phyloP scores from a whole-genome alignment of 2,329 filamentous ascomycete species.

The Chrysoporthe puriensis region DNA sequence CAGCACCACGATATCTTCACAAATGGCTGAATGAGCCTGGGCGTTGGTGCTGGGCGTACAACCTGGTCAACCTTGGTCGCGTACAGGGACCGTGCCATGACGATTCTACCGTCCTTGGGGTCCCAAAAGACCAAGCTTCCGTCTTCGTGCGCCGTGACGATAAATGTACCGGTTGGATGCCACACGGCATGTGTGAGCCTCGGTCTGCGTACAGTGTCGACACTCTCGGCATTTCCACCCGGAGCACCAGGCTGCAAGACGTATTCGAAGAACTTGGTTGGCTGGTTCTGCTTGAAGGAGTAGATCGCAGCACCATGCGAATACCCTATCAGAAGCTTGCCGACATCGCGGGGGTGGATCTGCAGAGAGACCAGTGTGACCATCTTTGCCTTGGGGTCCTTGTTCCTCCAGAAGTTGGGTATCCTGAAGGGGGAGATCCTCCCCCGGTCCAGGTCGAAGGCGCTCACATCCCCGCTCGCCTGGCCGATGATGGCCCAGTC shows the following conservation, averaged over 20 bases:
- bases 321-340: slow-evolving; percentile 90
- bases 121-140: slow-evolving; percentile 95
- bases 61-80: slow-evolving; percentile 75
- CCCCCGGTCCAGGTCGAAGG: slow-evolving; percentile 90
- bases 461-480: slow-evolving; percentile 80
- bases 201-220: slow-evolving; percentile 69
- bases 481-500: slow-evolving; percentile 91
- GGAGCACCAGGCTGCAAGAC: slow-evolving; percentile 79
- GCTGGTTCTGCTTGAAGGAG: slow-evolving; percentile 88
- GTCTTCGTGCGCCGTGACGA: slow-evolving; percentile 87
- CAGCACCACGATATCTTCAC: slow-evolving; percentile 88
- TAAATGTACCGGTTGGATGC: slow-evolving; percentile 92
- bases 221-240: slow-evolving; percentile 71
- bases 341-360: slow-evolving; percentile 89
- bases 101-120: slow-evolving; percentile 79
- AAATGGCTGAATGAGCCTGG: slow-evolving; percentile 72
- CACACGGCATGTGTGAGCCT: slow-evolving; percentile 82
- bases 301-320: slow-evolving; percentile 85
- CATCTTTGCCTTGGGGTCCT: slow-evolving; percentile 66
- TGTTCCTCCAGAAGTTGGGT: slow-evolving; percentile 82
- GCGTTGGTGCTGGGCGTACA: slow-evolving; percentile 51
- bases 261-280: slow-evolving; percentile 82
- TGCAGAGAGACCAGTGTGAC: slow-evolving; percentile 73
- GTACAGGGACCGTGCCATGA: slow-evolving; percentile 81
- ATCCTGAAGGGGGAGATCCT: slow-evolving; percentile 75